Base-by-base conservation (phyloP, 345 rosid species). In the Barbarea vulgaris region DNA sequence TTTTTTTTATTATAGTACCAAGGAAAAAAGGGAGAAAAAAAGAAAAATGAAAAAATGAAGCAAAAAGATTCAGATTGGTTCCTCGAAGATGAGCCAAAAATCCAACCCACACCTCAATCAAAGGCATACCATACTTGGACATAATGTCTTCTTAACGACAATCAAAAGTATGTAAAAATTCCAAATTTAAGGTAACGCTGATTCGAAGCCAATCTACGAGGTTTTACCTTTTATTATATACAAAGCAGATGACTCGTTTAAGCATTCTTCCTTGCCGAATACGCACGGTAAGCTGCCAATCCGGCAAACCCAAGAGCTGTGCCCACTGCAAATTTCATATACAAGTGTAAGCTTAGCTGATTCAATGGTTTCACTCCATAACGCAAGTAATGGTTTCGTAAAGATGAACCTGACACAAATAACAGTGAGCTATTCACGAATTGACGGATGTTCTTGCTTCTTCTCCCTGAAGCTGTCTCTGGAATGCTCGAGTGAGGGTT, bases 401-500 rank as follows among this genome's bases (percentile, higher is more conserved):
- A 61, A 46, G 41, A 58, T 19, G n/a, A 44, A 76, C 96, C 87
- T 83, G 97, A 91, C 78, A 89, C 87, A 74, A 91, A 80, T 37
- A 89, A 54, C 52, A 89, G 87, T 25, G 96, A 89, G 79, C 81
- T 86, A 75, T 78, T 87, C 64, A 89, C 80, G 25, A 89, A 65
- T 64, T 80, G 86, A 54, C 82, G 84, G 62, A 82, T 84, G 28
- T 72, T 76, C 75, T 86, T 91, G 78, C 85, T 77, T 67, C 82
- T 89, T 77, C 84, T 85, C 52, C 93, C 90, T 10, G 80, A 63
- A 70, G 83, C 88, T 25, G 95, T 91, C 83, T 91, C 93, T 61
- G 93, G 97, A 70, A 85, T 86, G 80, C 85, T 76, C 84, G 83
- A 18, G 81, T 91, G 89, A 73, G 95, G 95, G 34, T 79, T 82